Percentiles rank a stretch among this genome's conserved stretches.
These are phyloP conservation scores for Thraustotheca clavata DNA, from an alignment of 352 stramenopile genomes.

Conservation along the genomic window DNA sequence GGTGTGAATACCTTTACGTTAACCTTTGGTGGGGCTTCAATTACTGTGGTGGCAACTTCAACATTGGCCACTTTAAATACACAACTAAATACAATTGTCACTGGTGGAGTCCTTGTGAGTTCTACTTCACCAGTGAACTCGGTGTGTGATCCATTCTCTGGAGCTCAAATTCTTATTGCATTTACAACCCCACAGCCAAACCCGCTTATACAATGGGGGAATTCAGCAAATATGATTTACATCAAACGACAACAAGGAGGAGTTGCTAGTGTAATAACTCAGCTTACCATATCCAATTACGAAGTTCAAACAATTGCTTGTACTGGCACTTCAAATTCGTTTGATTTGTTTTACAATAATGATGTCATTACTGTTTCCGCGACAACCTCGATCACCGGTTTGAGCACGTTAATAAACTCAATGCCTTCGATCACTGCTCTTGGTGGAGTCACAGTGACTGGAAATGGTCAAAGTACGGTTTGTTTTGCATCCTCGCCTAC, in stretches of 20 bases:
- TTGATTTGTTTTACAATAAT: conserved; percentile 43
- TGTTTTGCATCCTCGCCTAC: conserved; percentile 27
- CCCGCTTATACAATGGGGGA: conserved; percentile 40
- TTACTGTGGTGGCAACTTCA: conserved; percentile 31
- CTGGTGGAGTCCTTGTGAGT: conserved; percentile 33
- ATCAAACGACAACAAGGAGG: conserved; percentile 56
- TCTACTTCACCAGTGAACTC: conserved; percentile 11
- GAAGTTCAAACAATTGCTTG: conserved; percentile 52
- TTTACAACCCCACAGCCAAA: conserved; percentile 50
- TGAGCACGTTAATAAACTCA: conserved; percentile 45
- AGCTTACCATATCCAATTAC: conserved; percentile 41
- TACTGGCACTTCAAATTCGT: conserved; percentile 27
- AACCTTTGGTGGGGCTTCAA: conserved; percentile 24
- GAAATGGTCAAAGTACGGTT: conserved; percentile 29
- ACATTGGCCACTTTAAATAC: conserved; percentile 43
- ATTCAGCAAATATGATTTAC: conserved; percentile 49
- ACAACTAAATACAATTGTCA: conserved; percentile 43
- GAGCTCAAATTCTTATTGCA: conserved; percentile 39
- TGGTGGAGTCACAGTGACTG: conserved; percentile 49
- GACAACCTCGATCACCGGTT: conserved; percentile 26
- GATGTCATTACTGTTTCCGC: conserved; percentile 32
- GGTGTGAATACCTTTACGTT: conserved; percentile 42
- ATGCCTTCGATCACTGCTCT: conserved; percentile 30
- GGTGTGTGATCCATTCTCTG: conserved; percentile 49
- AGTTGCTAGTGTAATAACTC: conserved; percentile 24